A percentile compares a stretch with the other conserved stretches of the same genome.
Evolutionary conservation across 306 rosid species (phyloP).

Genomic region (Cicer yamashitae): DNA sequence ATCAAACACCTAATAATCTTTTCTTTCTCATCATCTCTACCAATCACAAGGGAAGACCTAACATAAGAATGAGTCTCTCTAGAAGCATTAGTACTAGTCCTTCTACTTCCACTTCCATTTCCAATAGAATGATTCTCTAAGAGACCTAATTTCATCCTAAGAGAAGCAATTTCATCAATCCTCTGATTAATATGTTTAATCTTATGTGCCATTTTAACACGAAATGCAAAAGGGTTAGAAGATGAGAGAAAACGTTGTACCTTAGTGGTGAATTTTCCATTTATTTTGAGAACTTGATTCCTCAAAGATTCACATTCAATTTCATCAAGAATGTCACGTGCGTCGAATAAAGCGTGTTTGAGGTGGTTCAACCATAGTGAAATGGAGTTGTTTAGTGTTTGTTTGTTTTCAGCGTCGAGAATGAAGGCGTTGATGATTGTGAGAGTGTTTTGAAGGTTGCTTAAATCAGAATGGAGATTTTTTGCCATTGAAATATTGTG

Average conservation of each 20-base stretch:
- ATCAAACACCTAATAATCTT: slow-evolving; percentile 12
- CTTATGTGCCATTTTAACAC: slow-evolving; percentile 32
- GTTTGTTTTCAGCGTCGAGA: slow-evolving; percentile 38
- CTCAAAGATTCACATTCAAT: slow-evolving; percentile 36
- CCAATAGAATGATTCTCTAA: not conserved
- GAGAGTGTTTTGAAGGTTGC: slow-evolving; percentile 26
- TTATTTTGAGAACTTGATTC: slow-evolving; percentile 12
- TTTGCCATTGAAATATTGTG: slow-evolving; percentile 26
- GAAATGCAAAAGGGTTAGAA: slow-evolving; percentile 40
- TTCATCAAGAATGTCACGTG: slow-evolving; percentile 37
- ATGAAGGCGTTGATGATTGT: slow-evolving; percentile 31
- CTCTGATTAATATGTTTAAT: slow-evolving; percentile 5
- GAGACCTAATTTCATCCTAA: slow-evolving; percentile 37
- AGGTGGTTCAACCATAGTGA: slow-evolving; percentile 22
- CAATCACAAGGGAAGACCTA: slow-evolving; percentile 41
- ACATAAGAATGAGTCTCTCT: slow-evolving; percentile 41
- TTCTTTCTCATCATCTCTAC: slow-evolving; percentile 43
- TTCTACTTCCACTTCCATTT: not conserved
- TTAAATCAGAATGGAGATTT: slow-evolving; percentile 15
- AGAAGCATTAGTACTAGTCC: not conserved
- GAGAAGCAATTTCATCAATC: slow-evolving; percentile 28
- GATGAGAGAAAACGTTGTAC: slow-evolving; percentile 36
- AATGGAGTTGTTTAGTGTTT: not conserved
- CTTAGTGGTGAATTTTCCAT: slow-evolving; percentile 27
- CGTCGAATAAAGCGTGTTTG: slow-evolving; percentile 30